Percentiles rank a stretch among this genome's conserved stretches.
These are phyloP conservation scores for Ophiocordyceps camponoti-rufipedis DNA, from an alignment of 2,329 filamentous ascomycete genomes.

Conservation along the genomic window DNA sequence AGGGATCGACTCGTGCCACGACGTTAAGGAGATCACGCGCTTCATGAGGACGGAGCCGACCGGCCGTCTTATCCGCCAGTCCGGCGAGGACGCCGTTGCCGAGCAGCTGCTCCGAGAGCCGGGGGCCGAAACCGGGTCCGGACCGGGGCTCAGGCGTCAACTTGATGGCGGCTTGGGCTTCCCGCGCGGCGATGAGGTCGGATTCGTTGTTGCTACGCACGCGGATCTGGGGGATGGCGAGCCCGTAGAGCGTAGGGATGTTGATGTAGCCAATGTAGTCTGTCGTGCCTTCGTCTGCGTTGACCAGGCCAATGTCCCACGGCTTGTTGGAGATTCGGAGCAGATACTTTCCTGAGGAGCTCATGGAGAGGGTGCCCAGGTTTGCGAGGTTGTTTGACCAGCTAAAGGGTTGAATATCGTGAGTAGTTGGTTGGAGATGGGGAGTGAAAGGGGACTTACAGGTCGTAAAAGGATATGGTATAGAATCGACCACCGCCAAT, in stretches of 20 bases:
- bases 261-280: slow-evolving; percentile 1
- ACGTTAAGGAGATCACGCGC: neutral
- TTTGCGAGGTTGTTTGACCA: slow-evolving; percentile 12
- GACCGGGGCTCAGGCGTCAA: neutral
- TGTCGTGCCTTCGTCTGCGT: neutral
- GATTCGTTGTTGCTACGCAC: neutral
- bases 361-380: slow-evolving; percentile 5
- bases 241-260: slow-evolving; percentile 2
- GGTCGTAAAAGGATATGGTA: slow-evolving; percentile 10
- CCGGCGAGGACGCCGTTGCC: neutral
- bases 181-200: slow-evolving; percentile 1
- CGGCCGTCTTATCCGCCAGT: neutral
- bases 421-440: neutral
- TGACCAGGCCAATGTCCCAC: slow-evolving; percentile 2
- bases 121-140: neutral
- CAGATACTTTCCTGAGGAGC: slow-evolving; percentile 1
- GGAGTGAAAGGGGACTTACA: slow-evolving; percentile 5
- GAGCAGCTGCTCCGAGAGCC: neutral
- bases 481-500: slow-evolving; percentile 4
- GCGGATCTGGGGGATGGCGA: neutral
- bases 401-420: slow-evolving; percentile 1
- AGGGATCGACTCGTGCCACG: neutral
- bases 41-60: neutral
- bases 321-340: slow-evolving; percentile 1
- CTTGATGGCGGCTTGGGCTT: neutral